phyloP scores from a whole-genome alignment of 2,329 filamentous ascomycete species.

The Neophaeococcomyces mojaviensis region DNA sequence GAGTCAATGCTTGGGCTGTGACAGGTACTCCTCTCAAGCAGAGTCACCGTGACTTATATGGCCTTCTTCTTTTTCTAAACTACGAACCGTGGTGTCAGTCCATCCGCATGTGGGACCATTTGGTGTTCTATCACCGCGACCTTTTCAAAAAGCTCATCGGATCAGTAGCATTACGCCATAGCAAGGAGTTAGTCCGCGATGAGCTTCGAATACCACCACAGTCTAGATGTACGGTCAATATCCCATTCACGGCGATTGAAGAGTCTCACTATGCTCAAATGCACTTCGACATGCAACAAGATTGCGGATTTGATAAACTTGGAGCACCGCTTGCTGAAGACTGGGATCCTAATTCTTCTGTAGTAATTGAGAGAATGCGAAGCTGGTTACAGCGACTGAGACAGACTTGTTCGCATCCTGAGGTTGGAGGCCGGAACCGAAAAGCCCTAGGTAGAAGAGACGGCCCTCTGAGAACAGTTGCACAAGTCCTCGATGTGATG shows the following conservation, averaged over 20 bases:
- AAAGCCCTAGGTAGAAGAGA: constrained; percentile 55
- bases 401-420: constrained; percentile 78
- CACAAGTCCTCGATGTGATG: constrained; percentile 85
- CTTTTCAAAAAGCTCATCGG: constrained; percentile 64
- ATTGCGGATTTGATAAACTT: constrained; percentile 56
- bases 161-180: constrained; percentile 71
- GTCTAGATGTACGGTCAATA: constrained; percentile 76
- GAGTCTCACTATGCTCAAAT: constrained; percentile 78
- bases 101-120: constrained; percentile 57
- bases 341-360: constrained; percentile 57
- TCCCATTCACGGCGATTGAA: constrained; percentile 84
- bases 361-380: constrained; percentile 63
- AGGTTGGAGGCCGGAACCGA: constrained; percentile 63
- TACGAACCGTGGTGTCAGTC: constrained; percentile 68
- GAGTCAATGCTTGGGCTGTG: constrained; percentile 83
- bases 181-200: constrained; percentile 68
- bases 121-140: constrained; percentile 54
- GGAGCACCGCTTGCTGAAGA: constrained; percentile 55
- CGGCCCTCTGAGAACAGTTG: constrained; percentile 68
- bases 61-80: constrained; percentile 70
- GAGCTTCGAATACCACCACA: constrained; percentile 76
- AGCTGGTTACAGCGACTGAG: constrained; percentile 69
- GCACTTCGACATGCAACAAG: constrained; percentile 66
- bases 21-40: constrained; percentile 85
- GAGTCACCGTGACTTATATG: constrained; percentile 68